These are phyloP conservation scores for Fusarium compactum DNA, from an alignment of 2,329 filamentous ascomycete species.

Conservation along the genomic window DNA sequence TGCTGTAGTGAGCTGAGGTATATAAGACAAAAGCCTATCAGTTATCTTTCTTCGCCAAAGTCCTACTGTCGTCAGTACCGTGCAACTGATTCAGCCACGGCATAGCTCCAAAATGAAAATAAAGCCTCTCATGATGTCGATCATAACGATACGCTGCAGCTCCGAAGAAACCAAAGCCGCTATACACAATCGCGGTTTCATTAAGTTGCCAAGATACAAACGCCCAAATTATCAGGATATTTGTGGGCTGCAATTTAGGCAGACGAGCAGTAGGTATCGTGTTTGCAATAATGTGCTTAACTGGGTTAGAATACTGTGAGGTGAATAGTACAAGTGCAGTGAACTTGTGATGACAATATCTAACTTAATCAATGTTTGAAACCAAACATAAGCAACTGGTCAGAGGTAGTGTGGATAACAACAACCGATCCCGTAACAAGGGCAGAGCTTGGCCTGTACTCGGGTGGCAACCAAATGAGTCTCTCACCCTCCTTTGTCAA, in stretches of 20 bases:
- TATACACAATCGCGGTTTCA: constrained; percentile 67
- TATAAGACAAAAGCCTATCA: background rate
- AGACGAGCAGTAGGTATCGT: constrained; percentile 64
- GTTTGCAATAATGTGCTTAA: constrained; percentile 68
- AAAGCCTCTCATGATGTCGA: constrained; percentile 68
- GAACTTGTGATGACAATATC: constrained; percentile 63
- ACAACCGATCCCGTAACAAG: background rate
- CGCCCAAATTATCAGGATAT: constrained; percentile 65
- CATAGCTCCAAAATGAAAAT: constrained; percentile 65
- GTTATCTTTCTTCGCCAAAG: background rate
- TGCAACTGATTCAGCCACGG: constrained; percentile 68
- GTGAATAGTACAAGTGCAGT: constrained; percentile 66
- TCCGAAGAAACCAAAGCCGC: constrained; percentile 67
- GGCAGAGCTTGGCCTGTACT: background rate
- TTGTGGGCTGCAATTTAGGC: constrained; percentile 58
- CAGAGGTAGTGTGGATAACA: background rate
- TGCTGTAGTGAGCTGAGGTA: background rate
- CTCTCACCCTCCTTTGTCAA: background rate
- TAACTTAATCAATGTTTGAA: no score
- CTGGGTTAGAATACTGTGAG: constrained; percentile 67
- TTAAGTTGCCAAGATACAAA: constrained; percentile 63
- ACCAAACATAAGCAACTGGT: no score
- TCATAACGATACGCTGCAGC: constrained; percentile 65
- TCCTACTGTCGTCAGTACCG: constrained; percentile 55
- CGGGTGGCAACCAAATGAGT: background rate